A percentile compares a stretch with the other conserved stretches of the same genome.
Evolutionary conservation across 208 protist species (phyloP).

Genomic region (Wallacemonas sp.): DNA sequence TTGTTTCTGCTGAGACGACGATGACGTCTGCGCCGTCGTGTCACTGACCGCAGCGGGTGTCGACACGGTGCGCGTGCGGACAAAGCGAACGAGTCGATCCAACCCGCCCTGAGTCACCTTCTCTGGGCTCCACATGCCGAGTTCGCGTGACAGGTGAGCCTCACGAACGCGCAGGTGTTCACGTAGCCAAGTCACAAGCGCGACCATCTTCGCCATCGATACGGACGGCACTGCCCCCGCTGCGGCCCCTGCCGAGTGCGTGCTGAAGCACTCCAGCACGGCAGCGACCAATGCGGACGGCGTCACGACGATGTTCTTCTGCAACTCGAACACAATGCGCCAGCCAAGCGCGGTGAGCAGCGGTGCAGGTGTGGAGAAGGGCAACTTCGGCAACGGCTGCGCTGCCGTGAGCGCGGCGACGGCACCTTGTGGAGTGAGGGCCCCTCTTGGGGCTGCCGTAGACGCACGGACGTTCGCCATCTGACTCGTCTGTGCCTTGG

Average conservation of each 20-base stretch:
- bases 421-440: background rate
- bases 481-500: constrained; percentile 9
- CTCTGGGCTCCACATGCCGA: constrained; percentile 18
- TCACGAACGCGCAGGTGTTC: constrained; percentile 32
- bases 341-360: constrained; percentile 58
- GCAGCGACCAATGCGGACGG: constrained; percentile 72
- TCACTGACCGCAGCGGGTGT: background rate
- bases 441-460: background rate
- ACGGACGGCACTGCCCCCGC: constrained; percentile 3
- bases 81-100: constrained; percentile 39
- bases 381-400: constrained; percentile 3
- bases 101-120: constrained; percentile 29
- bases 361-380: constrained; percentile 24
- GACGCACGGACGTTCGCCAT: background rate
- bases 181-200: constrained; percentile 56
- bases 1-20: background rate
- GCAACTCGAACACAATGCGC: constrained; percentile 57
- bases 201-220: constrained; percentile 14
- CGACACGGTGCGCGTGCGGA: constrained; percentile 15
- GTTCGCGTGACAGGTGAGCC: constrained; percentile 42
- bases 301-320: constrained; percentile 77
- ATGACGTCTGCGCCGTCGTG: background rate
- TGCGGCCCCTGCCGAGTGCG: constrained; percentile 2
- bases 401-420: background rate
- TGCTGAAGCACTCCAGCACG: constrained; percentile 48